Evolutionary conservation across 202 grass and related monocot species (phyloP), one percentile per base, ranked within the genome.

Genomic region (Zoysia matrella): DNA sequence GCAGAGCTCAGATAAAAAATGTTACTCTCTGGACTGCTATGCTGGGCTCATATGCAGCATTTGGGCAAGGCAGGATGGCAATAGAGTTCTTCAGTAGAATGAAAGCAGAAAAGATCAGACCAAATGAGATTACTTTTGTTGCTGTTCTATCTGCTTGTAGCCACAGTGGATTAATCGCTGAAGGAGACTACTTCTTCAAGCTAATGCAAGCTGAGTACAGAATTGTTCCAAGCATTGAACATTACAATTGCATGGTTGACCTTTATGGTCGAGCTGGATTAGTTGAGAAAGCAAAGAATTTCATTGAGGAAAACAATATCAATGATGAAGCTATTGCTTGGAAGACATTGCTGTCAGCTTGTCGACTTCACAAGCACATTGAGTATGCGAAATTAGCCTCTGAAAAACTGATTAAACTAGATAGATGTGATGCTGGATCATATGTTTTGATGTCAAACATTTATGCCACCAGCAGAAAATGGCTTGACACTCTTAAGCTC

Each of bases 201-300:
- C 75, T 77, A 42, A 91, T 94, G 92, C 84, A 85, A 78, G 78
- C 87, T 76, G 81, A 85, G 40, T 78, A 91, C 73, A 82, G 74
- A 57, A 91, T 94, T 77, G 81, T 65, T 76, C 92, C 86, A 10
- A 76, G 70, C 57, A 82, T 75, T 5, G 89, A 94, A 44, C 92
- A 94, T 60, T 91, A 79, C 57, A 88, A 90, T 85, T 91, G 92
- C 57, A 89, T 94, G 84, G 92, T 94, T 55, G 89, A 94, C 85
- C 92, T 94, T 73, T 90, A 89, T 2, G 86, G 89, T 53, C 77
- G 89, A 85, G 70, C 92, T 82, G 92, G 92, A 76, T 52, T 94
- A 48, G 80, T 94, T 0, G 64, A 73, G 15, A 82, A 69, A 61
- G 92, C 84, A 69, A 84, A 87, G 48, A 71, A 80, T 11, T 94